phyloP scores from a whole-genome alignment of 441 rosid genomes.

The Aleurites moluccanus region DNA sequence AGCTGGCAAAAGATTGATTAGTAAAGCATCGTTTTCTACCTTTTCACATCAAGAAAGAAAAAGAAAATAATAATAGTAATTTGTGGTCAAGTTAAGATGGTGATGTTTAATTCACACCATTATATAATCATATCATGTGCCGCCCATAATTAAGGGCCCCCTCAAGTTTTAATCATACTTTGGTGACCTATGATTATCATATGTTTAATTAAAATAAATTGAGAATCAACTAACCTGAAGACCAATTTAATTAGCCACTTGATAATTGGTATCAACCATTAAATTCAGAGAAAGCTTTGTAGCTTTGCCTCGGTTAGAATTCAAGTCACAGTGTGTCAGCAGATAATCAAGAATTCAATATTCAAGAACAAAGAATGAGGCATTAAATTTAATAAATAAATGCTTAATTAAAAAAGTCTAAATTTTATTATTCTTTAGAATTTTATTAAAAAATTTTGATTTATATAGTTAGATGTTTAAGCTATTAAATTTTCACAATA shows the following conservation, averaged over 20 bases:
- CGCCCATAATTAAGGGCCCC: no score
- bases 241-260: background rate
- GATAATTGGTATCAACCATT: constrained; percentile 20
- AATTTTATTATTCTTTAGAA: no score
- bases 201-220: background rate
- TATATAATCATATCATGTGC: no score
- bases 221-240: background rate
- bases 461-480: no score
- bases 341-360: background rate
- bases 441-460: no score
- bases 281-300: background rate
- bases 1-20: no score
- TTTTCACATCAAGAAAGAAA: background rate
- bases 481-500: no score
- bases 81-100: background rate
- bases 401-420: no score
- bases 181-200: background rate
- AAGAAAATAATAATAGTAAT: no score
- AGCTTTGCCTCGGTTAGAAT: background rate
- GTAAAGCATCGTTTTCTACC: no score
- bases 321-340: constrained; percentile 8
- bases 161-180: background rate
- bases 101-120: no score
- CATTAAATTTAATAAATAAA: no score
- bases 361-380: constrained; percentile 18